Evolutionary conservation across 148 eudicot species (phyloP), one percentile per base, ranked within the genome.

Genomic region (Rhododendron williamsianum): DNA sequence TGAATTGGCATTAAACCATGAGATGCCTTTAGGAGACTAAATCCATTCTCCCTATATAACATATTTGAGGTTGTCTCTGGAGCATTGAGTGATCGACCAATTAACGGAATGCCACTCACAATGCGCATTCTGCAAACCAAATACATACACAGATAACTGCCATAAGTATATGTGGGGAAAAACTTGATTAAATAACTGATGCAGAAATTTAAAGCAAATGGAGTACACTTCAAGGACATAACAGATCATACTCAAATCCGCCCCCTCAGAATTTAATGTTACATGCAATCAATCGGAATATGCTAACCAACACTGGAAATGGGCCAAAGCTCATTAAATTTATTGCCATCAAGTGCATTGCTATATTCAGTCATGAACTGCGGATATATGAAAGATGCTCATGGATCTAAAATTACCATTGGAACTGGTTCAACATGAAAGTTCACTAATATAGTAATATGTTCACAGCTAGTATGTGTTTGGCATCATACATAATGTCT

Each of bases 101-200:
- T 11, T 21, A 63, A 48, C 1, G 87, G 63, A 16, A 78, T 9
- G 51, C 67, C 79, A 30, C 30, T 38, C 19, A 43, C 46, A 43
- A 78, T 27, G 45, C 46, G 85, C 86, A 85, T 21, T 65, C 90
- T 89, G 73, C 84, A 89, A 87, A 87, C 36, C 77, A 82, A 76
- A 80, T 54, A 56, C 82, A 86, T 33, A 35, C 6, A 65, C 36
- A 0, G 45, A 48, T 77, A 81, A 46, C 25, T 11, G 13, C 43
- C 10, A 19, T 6, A 60, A 79, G 43, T 19, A 67, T 69, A 58
- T 35, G 15, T 6, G n/a, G 30, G 41, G 48, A 54, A 58, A 58
- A 63, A 60, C 51, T 4, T 41, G 74, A 60, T 81, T 36, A 63
- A 60, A 81, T 21, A 60, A 71, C 18, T 81, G 33, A 41, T 60